These are phyloP conservation scores for Claviceps cyperi DNA, from an alignment of 2,329 filamentous ascomycete genomes.

Conservation along the genomic window DNA sequence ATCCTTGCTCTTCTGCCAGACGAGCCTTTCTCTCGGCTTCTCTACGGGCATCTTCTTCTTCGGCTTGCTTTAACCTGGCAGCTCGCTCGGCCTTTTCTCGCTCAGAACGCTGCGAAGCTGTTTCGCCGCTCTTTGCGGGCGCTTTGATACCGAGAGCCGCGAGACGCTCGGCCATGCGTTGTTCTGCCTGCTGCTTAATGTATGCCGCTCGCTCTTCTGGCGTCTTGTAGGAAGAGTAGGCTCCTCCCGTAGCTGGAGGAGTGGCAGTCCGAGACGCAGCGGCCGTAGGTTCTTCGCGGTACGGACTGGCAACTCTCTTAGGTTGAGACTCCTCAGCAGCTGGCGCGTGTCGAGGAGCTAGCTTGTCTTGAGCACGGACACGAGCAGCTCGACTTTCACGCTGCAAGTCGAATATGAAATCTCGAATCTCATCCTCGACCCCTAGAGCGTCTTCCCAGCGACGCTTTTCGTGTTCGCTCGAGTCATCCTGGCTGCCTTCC, in stretches of 20 bases:
- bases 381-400: constrained; percentile 67
- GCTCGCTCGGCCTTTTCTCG: constrained; percentile 79
- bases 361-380: constrained; percentile 45
- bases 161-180: constrained; percentile 90
- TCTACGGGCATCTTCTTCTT: constrained; percentile 82
- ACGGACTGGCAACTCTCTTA: constrained; percentile 25
- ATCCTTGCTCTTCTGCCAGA: constrained; percentile 59
- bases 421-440: constrained; percentile 90
- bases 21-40: constrained; percentile 78
- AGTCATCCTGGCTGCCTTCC: constrained; percentile 59
- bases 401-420: constrained; percentile 95
- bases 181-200: constrained; percentile 93
- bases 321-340: constrained; percentile 29
- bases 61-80: constrained; percentile 73
- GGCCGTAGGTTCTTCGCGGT: constrained; percentile 34
- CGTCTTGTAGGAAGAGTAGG: constrained; percentile 75
- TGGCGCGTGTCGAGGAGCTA: constrained; percentile 26
- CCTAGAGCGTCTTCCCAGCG: constrained; percentile 94
- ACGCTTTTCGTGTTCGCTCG: constrained; percentile 77
- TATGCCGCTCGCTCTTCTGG: constrained; percentile 89
- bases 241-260: constrained; percentile 37
- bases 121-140: constrained; percentile 65
- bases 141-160: constrained; percentile 86
- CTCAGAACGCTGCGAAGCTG: constrained; percentile 68
- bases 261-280: constrained; percentile 37